Evolutionary conservation across 2,329 filamentous ascomycete species (phyloP).

Genomic region (Zymoseptoria tritici): DNA sequence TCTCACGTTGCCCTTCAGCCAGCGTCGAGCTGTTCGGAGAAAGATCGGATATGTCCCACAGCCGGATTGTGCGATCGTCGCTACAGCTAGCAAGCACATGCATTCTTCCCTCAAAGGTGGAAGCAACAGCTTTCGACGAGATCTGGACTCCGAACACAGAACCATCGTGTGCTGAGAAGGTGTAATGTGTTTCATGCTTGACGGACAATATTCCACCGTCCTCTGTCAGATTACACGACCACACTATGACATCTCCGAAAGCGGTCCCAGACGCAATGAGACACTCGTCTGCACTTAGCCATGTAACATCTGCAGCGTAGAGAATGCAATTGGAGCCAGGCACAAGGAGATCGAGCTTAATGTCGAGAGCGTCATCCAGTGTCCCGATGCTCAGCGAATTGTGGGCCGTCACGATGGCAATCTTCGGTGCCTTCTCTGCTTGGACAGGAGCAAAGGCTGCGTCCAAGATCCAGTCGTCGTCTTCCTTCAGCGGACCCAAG

Average conservation of each 20-base stretch:
- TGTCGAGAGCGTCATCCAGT: background rate
- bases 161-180: conserved; percentile 70
- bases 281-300: conserved; percentile 51
- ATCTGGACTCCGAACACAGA: conserved; percentile 88
- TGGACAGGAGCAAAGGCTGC: conserved; percentile 38
- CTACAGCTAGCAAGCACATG: conserved; percentile 85
- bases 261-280: conserved; percentile 84
- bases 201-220: conserved; percentile 11
- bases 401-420: conserved; percentile 72
- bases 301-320: conserved; percentile 71
- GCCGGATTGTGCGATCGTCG: conserved; percentile 79
- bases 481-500: conserved; percentile 40
- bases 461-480: conserved; percentile 73
- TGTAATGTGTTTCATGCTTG: conserved; percentile 43
- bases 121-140: conserved; percentile 42
- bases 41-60: conserved; percentile 73
- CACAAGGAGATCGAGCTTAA: conserved; percentile 30
- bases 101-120: conserved; percentile 34
- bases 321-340: conserved; percentile 74
- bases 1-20: conserved; percentile 31
- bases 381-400: conserved; percentile 58
- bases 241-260: conserved; percentile 88
- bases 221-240: conserved; percentile 54
- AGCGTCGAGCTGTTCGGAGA: conserved; percentile 15
- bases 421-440: conserved; percentile 20